phyloP scores from a whole-genome alignment of 306 rosid species.

The Trichosanthes truncata region DNA sequence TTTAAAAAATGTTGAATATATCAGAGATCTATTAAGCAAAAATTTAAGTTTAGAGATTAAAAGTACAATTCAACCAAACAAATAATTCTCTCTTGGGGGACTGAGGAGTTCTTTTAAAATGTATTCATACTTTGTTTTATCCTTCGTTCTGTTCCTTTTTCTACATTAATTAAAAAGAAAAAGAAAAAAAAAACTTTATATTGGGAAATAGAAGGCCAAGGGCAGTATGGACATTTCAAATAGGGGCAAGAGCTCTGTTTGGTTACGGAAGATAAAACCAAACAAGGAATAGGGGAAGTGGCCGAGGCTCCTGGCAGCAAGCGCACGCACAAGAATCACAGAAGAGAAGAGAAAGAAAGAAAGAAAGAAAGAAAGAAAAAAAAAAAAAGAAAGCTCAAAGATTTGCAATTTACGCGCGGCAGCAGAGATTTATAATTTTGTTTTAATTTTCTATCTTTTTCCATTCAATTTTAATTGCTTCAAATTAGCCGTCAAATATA shows the following conservation, averaged over 20 bases:
- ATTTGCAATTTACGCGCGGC: neutral
- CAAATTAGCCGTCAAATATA: neutral
- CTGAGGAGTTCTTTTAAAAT: too few relatives aligned
- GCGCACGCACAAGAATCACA: neutral
- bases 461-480: neutral
- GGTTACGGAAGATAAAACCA: neutral
- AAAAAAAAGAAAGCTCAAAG: neutral
- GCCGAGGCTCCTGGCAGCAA: neutral
- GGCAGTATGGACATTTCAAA: neutral
- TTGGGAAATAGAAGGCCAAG: neutral
- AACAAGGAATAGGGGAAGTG: neutral
- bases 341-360: neutral
- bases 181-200: too few relatives aligned
- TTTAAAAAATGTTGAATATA: too few relatives aligned
- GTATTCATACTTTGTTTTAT: too few relatives aligned
- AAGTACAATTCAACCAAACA: too few relatives aligned
- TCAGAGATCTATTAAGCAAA: too few relatives aligned
- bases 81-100: too few relatives aligned
- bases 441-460: neutral
- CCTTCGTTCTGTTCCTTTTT: too few relatives aligned
- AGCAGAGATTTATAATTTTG: neutral
- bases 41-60: too few relatives aligned
- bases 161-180: too few relatives aligned
- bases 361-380: neutral
- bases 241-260: neutral